A percentile compares a stretch with the other conserved stretches of the same genome.
Evolutionary conservation across 2,329 filamentous ascomycete genomes (phyloP).

Genomic region (Cryphonectria radicalis): DNA sequence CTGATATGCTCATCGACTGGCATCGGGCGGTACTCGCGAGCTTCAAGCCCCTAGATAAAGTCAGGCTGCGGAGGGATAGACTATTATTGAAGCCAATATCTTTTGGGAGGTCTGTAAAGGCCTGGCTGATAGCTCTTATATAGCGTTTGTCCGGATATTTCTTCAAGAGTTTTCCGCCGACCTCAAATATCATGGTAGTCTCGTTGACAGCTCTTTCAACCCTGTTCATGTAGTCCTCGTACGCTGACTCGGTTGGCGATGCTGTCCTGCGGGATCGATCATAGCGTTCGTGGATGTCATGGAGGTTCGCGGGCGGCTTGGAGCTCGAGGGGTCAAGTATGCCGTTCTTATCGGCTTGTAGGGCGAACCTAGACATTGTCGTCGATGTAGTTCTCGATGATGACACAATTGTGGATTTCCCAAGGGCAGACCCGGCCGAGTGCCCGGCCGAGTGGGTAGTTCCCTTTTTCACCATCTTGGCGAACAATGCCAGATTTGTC

Average conservation of each 20-base stretch:
- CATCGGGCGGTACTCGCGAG: neutral
- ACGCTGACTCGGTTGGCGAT: neutral
- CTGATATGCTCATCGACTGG: neutral
- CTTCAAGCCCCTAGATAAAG: neutral
- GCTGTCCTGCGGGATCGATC: neutral
- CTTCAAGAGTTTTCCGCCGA: conserved; percentile 27
- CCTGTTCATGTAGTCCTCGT: neutral
- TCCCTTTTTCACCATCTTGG: neutral
- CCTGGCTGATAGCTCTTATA: neutral
- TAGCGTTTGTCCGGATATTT: conserved; percentile 4
- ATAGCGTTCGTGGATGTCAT: conserved; percentile 27
- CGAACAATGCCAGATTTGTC: conserved; percentile 11
- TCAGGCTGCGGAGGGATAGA: neutral
- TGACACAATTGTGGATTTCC: too few species aligned
- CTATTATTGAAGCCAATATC: neutral
- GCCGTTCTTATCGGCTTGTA: conserved; percentile 29
- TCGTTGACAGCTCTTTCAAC: conserved; percentile 2
- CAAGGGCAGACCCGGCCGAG: neutral
- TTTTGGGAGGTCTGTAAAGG: neutral
- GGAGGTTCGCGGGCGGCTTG: conserved; percentile 31
- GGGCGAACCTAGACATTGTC: conserved; percentile 25
- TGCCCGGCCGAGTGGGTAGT: neutral
- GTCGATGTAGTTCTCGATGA: conserved; percentile 16
- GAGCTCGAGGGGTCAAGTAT: conserved; percentile 30
- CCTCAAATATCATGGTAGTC: neutral